These are phyloP conservation scores for Leptographium flavum DNA, from an alignment of 2,329 filamentous ascomycete genomes.

Conservation along the genomic window DNA sequence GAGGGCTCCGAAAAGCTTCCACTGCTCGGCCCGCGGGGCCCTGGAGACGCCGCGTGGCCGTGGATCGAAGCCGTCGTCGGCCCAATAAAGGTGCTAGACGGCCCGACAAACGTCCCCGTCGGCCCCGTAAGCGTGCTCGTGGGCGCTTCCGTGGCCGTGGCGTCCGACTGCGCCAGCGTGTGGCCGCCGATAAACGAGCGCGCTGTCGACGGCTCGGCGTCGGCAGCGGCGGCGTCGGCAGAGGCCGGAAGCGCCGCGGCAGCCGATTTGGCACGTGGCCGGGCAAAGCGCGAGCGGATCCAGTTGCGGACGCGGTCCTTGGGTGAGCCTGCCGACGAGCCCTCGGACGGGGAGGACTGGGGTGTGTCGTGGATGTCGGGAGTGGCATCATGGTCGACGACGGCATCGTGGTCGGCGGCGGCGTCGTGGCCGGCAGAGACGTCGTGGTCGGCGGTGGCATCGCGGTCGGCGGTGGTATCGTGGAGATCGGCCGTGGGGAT, in stretches of 20 bases:
- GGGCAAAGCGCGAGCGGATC: conserved; percentile 27
- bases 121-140: background rate
- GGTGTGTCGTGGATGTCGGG: background rate
- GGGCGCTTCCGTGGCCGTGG: conserved; percentile 5
- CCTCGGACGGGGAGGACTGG: conserved; percentile 8
- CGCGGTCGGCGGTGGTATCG: too few relatives aligned
- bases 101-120: background rate
- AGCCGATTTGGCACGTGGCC: conserved; percentile 17
- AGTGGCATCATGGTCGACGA: background rate
- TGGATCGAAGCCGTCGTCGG: too few relatives aligned
- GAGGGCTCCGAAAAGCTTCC: too few relatives aligned
- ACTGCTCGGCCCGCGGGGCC: too few relatives aligned
- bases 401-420: too few relatives aligned
- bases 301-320: conserved; percentile 24
- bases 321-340: conserved; percentile 11
- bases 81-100: too few relatives aligned
- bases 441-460: too few relatives aligned
- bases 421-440: too few relatives aligned
- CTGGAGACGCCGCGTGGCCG: too few relatives aligned
- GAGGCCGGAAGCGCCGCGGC: too few relatives aligned
- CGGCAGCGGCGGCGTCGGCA: background rate
- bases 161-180: conserved; percentile 17
- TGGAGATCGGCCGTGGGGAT: too few relatives aligned
- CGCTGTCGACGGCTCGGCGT: background rate
- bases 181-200: conserved; percentile 27